Evolutionary conservation across 768 basidiomycete genomes (phyloP).

Genomic region (Hirschioporus abietinus): DNA sequence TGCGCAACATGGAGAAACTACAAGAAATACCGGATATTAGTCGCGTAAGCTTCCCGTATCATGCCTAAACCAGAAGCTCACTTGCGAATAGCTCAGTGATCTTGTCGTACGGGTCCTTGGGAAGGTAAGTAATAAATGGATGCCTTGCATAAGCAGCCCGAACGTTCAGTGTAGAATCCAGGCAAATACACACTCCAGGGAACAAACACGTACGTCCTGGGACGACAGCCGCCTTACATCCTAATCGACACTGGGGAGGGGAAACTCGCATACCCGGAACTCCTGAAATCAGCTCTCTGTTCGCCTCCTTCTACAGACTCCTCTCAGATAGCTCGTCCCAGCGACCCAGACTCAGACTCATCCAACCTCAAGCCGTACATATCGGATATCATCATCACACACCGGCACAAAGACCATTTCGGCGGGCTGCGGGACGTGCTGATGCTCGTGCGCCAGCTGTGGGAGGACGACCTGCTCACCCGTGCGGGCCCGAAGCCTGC

Average conservation of each 20-base stretch:
- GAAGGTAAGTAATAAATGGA: slow-evolving; percentile 46
- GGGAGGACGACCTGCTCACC: slow-evolving; percentile 43
- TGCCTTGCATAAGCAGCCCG: background rate
- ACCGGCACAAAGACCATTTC: slow-evolving; percentile 86
- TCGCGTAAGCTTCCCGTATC: slow-evolving; percentile 33
- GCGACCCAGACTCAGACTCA: slow-evolving; percentile 16
- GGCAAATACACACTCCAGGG: slow-evolving; percentile 90
- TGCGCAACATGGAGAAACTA: slow-evolving; percentile 40
- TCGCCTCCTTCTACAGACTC: slow-evolving; percentile 21
- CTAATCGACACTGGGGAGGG: slow-evolving; percentile 86
- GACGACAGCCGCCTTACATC: slow-evolving; percentile 61
- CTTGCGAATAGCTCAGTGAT: slow-evolving; percentile 51
- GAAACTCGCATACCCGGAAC: slow-evolving; percentile 54
- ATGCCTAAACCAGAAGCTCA: slow-evolving; percentile 3
- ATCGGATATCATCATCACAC: slow-evolving; percentile 88
- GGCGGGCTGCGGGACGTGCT: slow-evolving; percentile 73
- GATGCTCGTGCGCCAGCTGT: slow-evolving; percentile 54
- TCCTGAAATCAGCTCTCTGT: slow-evolving; percentile 58
- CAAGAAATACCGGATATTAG: slow-evolving; percentile 48
- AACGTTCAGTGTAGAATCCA: slow-evolving; percentile 54
- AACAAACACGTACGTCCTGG: slow-evolving; percentile 87
- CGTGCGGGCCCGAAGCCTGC: slow-evolving; percentile 13
- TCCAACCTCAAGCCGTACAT: slow-evolving; percentile 47
- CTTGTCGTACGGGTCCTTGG: slow-evolving; percentile 66
- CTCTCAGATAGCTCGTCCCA: background rate